Evolutionary conservation across 208 protist genomes (phyloP).

Genomic region (Lotmaria passim): DNA sequence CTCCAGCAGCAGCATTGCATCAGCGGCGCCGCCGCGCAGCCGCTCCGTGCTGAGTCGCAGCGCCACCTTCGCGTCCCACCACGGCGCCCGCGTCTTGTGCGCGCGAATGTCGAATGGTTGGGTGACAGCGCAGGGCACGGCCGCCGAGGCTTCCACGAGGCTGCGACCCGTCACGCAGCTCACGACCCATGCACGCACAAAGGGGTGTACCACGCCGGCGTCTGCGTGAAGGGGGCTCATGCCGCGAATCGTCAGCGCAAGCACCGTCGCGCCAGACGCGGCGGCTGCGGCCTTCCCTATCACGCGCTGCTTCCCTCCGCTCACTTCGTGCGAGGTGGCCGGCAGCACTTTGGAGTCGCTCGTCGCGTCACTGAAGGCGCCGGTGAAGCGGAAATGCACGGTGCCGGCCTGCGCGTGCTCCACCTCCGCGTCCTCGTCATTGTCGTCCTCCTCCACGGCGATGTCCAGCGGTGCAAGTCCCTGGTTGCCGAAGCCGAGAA

Average conservation of each 20-base stretch:
- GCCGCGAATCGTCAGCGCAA: slow-evolving; percentile 61
- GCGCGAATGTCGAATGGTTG: slow-evolving; percentile 78
- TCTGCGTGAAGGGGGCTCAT: slow-evolving; percentile 83
- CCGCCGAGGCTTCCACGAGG: slow-evolving; percentile 31
- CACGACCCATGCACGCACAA: slow-evolving; percentile 85
- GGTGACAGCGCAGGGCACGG: slow-evolving; percentile 59
- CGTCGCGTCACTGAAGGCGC: slow-evolving; percentile 32
- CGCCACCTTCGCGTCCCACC: slow-evolving; percentile 72
- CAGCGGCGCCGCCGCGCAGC: slow-evolving; percentile 16
- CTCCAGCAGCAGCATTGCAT: slow-evolving; percentile 77
- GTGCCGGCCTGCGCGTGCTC: slow-evolving; percentile 4
- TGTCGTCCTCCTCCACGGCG: background rate
- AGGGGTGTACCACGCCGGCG: slow-evolving; percentile 68
- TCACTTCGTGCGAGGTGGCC: background rate
- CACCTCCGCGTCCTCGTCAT: background rate
- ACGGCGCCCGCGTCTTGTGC: slow-evolving; percentile 60
- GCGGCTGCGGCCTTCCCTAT: background rate
- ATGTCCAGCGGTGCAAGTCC: background rate
- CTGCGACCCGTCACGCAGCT: slow-evolving; percentile 62
- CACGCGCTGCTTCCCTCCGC: background rate
- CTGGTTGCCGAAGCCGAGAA: background rate
- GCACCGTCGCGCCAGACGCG: slow-evolving; percentile 5
- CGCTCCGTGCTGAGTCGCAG: slow-evolving; percentile 37
- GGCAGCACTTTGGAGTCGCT: slow-evolving; percentile 1
- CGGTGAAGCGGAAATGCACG: slow-evolving; percentile 25